Evolutionary conservation across 2,329 filamentous ascomycete species (phyloP).

Genomic region (Amauroascus niger): DNA sequence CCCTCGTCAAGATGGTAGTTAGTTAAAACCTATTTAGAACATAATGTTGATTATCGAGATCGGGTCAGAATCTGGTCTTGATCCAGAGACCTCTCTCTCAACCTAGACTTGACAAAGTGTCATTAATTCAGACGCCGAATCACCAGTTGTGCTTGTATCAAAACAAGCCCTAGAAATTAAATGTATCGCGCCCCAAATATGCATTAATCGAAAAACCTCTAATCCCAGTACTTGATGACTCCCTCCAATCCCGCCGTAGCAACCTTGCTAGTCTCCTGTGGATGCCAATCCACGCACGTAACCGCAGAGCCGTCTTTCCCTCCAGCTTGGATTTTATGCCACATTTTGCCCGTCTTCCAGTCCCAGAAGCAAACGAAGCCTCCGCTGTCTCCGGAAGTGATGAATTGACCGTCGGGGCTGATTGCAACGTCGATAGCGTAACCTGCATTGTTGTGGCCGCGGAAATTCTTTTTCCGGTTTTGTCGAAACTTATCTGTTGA

Average conservation of each 20-base stretch:
- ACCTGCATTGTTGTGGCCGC: constrained; percentile 91
- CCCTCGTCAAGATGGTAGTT: too few species aligned
- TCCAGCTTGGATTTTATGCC: constrained; percentile 77
- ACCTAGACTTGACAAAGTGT: neutral
- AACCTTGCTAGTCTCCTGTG: constrained; percentile 93
- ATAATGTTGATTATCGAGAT: too few species aligned
- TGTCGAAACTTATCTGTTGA: constrained; percentile 92
- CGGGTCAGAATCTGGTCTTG: too few species aligned
- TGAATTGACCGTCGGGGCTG: constrained; percentile 83
- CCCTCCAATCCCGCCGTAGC: constrained; percentile 84
- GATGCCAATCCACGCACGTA: constrained; percentile 88
- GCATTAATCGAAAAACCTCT: constrained; percentile 21
- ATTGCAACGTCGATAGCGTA: constrained; percentile 84
- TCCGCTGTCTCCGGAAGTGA: constrained; percentile 75
- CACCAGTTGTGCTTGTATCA: neutral
- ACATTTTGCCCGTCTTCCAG: constrained; percentile 99
- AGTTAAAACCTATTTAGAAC: too few species aligned
- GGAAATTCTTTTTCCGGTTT: constrained; percentile 93
- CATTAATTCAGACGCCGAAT: neutral
- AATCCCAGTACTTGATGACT: constrained; percentile 89
- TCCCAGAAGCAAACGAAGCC: constrained; percentile 96
- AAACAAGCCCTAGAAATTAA: neutral
- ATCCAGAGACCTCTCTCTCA: too few species aligned
- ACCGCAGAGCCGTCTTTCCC: constrained; percentile 62
- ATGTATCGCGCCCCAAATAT: neutral